Conservation (phyloP, 768 basidiomycete genomes). For the Arthromyces matolae region DNA sequence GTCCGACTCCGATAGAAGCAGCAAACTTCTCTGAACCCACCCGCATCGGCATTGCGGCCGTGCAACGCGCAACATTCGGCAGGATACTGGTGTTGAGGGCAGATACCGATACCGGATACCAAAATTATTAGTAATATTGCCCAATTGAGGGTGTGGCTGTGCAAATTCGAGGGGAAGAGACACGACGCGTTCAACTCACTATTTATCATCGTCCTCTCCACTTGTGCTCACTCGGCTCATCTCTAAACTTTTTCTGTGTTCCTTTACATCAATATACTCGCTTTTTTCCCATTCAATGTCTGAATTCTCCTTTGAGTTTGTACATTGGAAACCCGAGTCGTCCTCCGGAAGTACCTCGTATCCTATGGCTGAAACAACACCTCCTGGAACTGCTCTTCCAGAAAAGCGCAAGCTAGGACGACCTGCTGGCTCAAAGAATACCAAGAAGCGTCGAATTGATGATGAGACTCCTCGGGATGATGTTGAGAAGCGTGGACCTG, state of each 20-base stretch:
- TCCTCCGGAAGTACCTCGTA: no score
- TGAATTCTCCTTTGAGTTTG: not conserved
- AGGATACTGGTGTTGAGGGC: not conserved
- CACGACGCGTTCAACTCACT: not conserved
- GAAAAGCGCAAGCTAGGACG: not conserved
- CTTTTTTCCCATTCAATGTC: no score
- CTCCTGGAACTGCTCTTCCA: not conserved
- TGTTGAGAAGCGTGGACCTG: not conserved
- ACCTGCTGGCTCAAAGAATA: not conserved
- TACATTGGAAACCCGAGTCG: not conserved
- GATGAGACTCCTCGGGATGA: not conserved
- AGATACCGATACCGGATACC: not conserved
- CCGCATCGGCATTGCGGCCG: constrained; percentile 64
- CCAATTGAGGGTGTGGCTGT: not conserved
- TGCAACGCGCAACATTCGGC: constrained; percentile 64
- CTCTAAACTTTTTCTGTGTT: not conserved
- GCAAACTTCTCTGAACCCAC: constrained; percentile 67
- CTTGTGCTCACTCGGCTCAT: not conserved
- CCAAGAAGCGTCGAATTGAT: not conserved
- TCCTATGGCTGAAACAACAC: not conserved
- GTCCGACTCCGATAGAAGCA: constrained; percentile 65
- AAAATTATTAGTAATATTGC: not conserved
- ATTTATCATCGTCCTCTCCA: not conserved
- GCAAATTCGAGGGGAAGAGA: not conserved
- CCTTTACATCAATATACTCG: no score